Base-by-base conservation (phyloP, 1,284 basidiomycete species). In the Mycena citricolor region DNA sequence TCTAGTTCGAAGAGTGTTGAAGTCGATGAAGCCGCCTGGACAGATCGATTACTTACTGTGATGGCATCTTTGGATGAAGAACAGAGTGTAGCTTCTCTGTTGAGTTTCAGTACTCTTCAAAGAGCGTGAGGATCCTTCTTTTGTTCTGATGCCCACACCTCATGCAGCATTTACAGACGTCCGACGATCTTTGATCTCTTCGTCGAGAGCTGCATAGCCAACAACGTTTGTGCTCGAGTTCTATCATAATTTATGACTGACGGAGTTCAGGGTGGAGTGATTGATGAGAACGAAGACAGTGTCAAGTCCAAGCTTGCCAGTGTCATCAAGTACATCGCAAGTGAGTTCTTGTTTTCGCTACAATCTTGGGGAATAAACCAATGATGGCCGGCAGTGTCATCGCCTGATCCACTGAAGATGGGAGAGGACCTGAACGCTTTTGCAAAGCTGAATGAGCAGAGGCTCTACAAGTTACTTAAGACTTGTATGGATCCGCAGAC, bases 381-480 rank as follows among this genome's bases (percentile, higher is more conserved):
- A 28, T 36, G 19, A 19, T 14, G 16, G 32, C 10, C 38, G 42
- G 11, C 49, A 83, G 82, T 54, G 13, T 64, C 64, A 36, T 88
- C 83, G 54, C 73, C 81, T 3, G 93, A 97, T 41, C 70, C 79
- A 1, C 73, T 79, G 30, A 90, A 90, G 59, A 86, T 83, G 0
- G 67, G 71, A 2, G 87, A 88, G 44, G 94, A 97, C 58, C 67
- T 99, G 17, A 72, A 82, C 16, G 64, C 79, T 0, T 97, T 99
- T 56, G 94, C 94, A 2, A 86, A 87, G 49, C 67, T 85, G 28
- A 97, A 97, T 62, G 93, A 97, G 57, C 75, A 76, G 16, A 77
- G 91, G 37, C 69, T 95, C 8, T 97, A 94, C 70, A 92, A 88
- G 63, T 71, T 94, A 4, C 69, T 95, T 32, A 86, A 81, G 59